Conservation (phyloP, 83 land plant species). For the Diphasiastrum complanatum region DNA sequence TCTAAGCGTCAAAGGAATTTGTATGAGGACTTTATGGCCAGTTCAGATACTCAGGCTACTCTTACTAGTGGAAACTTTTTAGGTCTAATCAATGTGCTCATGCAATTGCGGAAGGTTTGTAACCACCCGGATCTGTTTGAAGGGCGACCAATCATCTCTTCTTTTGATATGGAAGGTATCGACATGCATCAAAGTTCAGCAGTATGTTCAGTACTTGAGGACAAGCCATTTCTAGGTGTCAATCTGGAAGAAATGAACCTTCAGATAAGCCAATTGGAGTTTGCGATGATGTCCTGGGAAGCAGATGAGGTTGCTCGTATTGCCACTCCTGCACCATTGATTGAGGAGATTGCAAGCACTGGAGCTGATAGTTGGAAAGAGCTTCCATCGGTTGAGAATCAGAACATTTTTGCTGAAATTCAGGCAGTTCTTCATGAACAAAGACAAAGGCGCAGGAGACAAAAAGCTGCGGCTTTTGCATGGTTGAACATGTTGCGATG, state of each 20-base stretch:
- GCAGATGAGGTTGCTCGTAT: constrained; percentile 42
- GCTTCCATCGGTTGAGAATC: constrained; percentile 9
- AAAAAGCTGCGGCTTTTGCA: constrained; percentile 49
- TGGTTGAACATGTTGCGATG: constrained; percentile 82
- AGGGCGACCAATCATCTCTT: constrained; percentile 92
- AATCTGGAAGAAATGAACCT: constrained; percentile 46
- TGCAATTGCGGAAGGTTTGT: constrained; percentile 98
- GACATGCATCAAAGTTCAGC: constrained; percentile 63
- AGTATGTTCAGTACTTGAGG: constrained; percentile 44
- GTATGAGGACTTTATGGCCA: constrained; percentile 98
- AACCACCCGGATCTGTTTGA: constrained; percentile 99
- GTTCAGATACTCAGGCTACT: constrained; percentile 98
- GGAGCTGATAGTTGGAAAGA: constrained; percentile 33
- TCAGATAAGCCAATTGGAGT: constrained; percentile 57
- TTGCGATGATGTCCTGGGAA: constrained; percentile 77
- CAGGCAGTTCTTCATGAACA: constrained; percentile 56
- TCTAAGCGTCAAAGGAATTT: constrained; percentile 89
- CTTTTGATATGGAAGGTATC: constrained; percentile 87
- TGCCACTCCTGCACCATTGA: constrained; percentile 45
- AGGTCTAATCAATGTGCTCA: constrained; percentile 89
- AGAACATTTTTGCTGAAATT: constrained; percentile 77
- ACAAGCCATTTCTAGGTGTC: constrained; percentile 41
- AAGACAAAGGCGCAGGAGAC: constrained; percentile 50
- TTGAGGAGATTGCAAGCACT: constrained; percentile 34
- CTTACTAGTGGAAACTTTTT: constrained; percentile 83